phyloP scores from a whole-genome alignment of 1,139 yeast species.

The Debaryomyces robertsiae region DNA sequence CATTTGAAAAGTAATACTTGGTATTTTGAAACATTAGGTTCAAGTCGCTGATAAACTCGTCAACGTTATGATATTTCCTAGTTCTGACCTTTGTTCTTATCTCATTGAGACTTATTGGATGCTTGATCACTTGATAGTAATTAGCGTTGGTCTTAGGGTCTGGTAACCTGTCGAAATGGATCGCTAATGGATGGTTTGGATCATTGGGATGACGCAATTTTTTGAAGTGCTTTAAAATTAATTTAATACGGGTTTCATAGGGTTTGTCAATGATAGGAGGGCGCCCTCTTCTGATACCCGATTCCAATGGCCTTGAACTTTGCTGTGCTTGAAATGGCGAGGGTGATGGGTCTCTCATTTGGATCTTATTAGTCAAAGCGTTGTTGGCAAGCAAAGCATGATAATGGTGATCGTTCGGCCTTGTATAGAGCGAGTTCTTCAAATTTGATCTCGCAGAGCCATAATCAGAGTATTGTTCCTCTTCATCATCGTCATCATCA shows the following conservation, averaged over 20 bases:
- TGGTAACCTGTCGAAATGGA: conserved; percentile 80
- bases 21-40: conserved; percentile 75
- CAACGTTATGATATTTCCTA: conserved; percentile 76
- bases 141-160: conserved; percentile 66
- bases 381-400: conserved; percentile 15
- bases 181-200: conserved; percentile 51
- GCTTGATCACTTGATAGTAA: conserved; percentile 62
- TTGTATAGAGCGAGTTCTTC: conserved; percentile 11
- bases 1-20: conserved; percentile 58
- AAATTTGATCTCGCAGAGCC: conserved; percentile 4
- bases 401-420: conserved; percentile 17
- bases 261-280: conserved; percentile 97
- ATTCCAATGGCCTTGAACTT: conserved; percentile 33
- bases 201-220: conserved; percentile 61
- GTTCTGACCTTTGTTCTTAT: conserved; percentile 84
- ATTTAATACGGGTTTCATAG: conserved; percentile 87
- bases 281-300: conserved; percentile 82
- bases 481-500: conserved; percentile 35
- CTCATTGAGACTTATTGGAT: conserved; percentile 81
- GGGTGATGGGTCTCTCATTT: conserved; percentile 13
- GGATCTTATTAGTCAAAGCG: conserved; percentile 14
- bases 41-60: conserved; percentile 75
- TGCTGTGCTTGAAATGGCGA: conserved; percentile 15
- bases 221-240: conserved; percentile 77
- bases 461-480: conserved; percentile 16